These are phyloP conservation scores for Phytophthora agathidicida DNA, from an alignment of 352 stramenopile species.

Conservation along the genomic window DNA sequence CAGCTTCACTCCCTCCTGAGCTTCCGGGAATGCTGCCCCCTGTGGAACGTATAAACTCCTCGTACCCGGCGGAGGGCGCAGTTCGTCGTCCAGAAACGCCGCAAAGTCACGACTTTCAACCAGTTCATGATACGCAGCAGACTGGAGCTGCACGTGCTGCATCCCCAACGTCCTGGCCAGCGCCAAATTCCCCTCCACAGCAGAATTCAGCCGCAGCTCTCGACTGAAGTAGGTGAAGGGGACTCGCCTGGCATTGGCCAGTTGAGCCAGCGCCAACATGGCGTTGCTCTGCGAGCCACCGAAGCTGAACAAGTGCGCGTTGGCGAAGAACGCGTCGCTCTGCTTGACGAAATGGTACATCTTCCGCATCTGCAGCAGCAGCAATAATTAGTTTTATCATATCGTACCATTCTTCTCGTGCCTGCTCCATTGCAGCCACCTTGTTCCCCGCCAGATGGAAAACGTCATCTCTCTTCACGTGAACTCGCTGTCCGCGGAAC, in stretches of 20 bases:
- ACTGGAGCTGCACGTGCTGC: constrained; percentile 58
- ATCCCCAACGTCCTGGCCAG: constrained; percentile 62
- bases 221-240: constrained; percentile 90
- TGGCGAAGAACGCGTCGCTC: constrained; percentile 56
- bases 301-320: constrained; percentile 74
- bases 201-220: constrained; percentile 24
- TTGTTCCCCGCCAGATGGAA: constrained; percentile 89
- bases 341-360: constrained; percentile 82
- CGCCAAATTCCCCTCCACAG: constrained; percentile 50
- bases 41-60: constrained; percentile 65
- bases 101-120: constrained; percentile 49
- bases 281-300: constrained; percentile 86
- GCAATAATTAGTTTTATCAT: too few species aligned
- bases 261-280: constrained; percentile 84
- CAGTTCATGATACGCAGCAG: constrained; percentile 52
- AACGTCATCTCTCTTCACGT: constrained; percentile 86
- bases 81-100: constrained; percentile 9
- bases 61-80: constrained; percentile 4
- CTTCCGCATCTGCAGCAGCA: constrained; percentile 72
- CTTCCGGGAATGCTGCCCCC: constrained; percentile 69
- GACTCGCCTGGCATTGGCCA: constrained; percentile 68
- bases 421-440: constrained; percentile 39
- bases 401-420: too few species aligned
- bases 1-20: constrained; percentile 57
- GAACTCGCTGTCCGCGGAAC: constrained; percentile 71